Base-by-base conservation (phyloP, 768 basidiomycete genomes). In the Rhizopogon rudus region DNA sequence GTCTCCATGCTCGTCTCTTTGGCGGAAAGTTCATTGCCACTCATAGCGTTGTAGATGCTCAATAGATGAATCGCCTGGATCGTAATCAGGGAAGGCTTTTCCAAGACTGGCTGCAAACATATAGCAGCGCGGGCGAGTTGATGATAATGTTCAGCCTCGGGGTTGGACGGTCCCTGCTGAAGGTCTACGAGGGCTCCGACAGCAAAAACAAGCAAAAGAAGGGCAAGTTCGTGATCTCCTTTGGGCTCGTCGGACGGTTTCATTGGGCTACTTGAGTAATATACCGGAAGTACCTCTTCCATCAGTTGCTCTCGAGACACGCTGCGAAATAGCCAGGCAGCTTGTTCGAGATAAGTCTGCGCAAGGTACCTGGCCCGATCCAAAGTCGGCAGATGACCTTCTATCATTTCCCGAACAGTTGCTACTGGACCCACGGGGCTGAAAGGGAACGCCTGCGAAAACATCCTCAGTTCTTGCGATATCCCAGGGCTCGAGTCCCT, bases 21-120 rank as follows among this genome's bases (percentile, higher is more conserved):
- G 53, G 72, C 74, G 3, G 68, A 60, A 14, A 81, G 62, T 64
- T 84, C 86, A 58, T 78, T 81, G 25, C 83, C 84, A 59, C 79
- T 83, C 85, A 88, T 82, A 16, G 80, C 82, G 53, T 83, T 83
- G 63, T 86, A 88, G 8, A 86, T 78, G 62, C 86, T 84, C 71
- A 85, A 74, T 58, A 89, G 64, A 66, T 86, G 84, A 16, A 90
- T 68, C 6, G 81, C 72, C 68, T 90, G 88, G 31, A 90, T 83
- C 22, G 88, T 88, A 22, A 82, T 81, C 43, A 87, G 67, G 0
- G 82, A 81, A 9, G 88, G 88, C 60, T 86, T 84, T 69, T 88
- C 87, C 41, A 89, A 68, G 22, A 90, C 80, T 0, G 87, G 77
- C 60, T 86, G 84, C 12, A 88, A 70, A 44, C 80, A 76, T n/a